Evolutionary conservation across 768 basidiomycete genomes (phyloP).

Genomic region (Leccinum truebloodii): DNA sequence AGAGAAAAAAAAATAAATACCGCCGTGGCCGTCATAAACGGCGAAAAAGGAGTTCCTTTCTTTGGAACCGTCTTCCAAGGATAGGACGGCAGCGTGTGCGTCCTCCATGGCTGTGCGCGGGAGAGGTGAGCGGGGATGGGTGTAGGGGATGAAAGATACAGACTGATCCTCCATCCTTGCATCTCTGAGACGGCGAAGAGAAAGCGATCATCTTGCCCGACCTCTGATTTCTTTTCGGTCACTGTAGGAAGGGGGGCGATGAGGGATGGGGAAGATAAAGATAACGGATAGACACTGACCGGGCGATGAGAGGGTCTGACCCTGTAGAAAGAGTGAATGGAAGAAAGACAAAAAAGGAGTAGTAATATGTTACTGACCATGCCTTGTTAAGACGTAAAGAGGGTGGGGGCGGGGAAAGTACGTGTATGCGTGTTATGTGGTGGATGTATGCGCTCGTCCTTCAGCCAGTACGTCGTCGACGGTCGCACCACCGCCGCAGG

Average conservation of each 20-base stretch:
- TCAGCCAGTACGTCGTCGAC: constrained; percentile 9
- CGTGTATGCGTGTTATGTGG: neutral
- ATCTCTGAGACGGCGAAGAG: constrained; percentile 87
- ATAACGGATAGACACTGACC: constrained; percentile 43
- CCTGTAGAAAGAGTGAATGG: constrained; percentile 43
- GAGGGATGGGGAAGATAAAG: constrained; percentile 7
- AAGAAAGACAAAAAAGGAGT: constrained; percentile 3
- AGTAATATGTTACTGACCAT: constrained; percentile 27
- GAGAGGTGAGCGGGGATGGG: neutral
- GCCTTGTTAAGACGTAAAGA: constrained; percentile 32
- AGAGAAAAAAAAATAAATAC: constrained; percentile 39
- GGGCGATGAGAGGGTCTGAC: constrained; percentile 84
- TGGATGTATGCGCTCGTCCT: constrained; percentile 13
- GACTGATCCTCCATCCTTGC: constrained; percentile 99
- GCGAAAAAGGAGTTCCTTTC: constrained; percentile 83
- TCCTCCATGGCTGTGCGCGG: constrained; percentile 88
- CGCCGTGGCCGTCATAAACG: constrained; percentile 98
- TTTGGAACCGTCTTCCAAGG: constrained; percentile 54
- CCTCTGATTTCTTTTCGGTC: constrained; percentile 77
- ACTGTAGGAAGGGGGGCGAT: constrained; percentile 44
- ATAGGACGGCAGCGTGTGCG: constrained; percentile 76
- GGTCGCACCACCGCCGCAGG: constrained; percentile 5
- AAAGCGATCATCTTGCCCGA: constrained; percentile 69
- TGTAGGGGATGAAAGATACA: constrained; percentile 38
- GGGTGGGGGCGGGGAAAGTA: constrained; percentile 7